Conservation (phyloP, 768 basidiomycete species). For the Macrolepiota fuliginosa region DNA sequence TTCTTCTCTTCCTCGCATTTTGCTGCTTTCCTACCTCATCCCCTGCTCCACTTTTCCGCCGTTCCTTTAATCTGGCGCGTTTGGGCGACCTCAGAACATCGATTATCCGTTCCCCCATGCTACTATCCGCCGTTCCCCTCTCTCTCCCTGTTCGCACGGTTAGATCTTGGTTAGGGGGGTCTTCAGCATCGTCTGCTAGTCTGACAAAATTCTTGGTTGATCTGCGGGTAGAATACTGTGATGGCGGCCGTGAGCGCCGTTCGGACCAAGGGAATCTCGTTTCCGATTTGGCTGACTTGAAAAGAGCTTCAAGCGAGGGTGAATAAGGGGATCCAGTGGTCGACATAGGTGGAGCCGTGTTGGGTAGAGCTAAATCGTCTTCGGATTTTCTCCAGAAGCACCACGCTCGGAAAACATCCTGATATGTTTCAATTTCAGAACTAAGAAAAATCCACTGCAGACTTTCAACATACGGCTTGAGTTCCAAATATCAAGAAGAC, state of each 20-base stretch:
- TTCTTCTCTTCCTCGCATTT: background rate
- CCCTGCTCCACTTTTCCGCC: background rate
- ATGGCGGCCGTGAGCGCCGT: background rate
- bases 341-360: background rate
- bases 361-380: background rate
- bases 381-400: slow-evolving; percentile 25
- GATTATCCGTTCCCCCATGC: too few species aligned
- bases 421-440: background rate
- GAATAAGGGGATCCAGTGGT: background rate
- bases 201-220: slow-evolving; percentile 2
- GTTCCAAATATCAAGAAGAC: slow-evolving; percentile 36
- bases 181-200: background rate
- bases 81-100: background rate
- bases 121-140: background rate
- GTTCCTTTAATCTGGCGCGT: background rate
- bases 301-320: background rate
- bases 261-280: background rate
- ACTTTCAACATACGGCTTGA: slow-evolving; percentile 25
- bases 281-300: slow-evolving; percentile 3
- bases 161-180: background rate
- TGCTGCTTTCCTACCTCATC: background rate
- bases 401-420: slow-evolving; percentile 34
- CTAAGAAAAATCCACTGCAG: background rate
- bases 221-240: background rate
- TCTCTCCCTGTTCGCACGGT: too few species aligned